phyloP scores from a whole-genome alignment of 495 filamentous ascomycete genomes.

The Penicillium coffeae region DNA sequence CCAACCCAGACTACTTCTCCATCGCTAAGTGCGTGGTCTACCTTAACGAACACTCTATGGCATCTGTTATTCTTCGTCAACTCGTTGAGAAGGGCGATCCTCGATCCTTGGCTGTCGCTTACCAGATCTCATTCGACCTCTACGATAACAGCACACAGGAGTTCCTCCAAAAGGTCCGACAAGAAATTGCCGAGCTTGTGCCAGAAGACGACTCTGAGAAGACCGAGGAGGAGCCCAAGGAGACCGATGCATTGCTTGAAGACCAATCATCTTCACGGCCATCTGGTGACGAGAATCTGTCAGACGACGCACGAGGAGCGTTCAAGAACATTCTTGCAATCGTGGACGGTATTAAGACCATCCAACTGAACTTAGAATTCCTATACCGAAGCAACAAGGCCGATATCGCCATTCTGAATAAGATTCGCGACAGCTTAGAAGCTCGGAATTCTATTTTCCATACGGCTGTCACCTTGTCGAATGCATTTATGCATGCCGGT shows the following conservation, averaged over 20 bases:
- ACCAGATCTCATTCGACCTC: slow-evolving; percentile 96
- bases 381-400: slow-evolving; percentile 91
- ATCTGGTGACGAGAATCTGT: slow-evolving; percentile 40
- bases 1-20: slow-evolving; percentile 91
- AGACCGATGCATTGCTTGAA: slow-evolving; percentile 50
- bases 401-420: slow-evolving; percentile 85
- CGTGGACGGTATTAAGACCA: slow-evolving; percentile 83
- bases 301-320: slow-evolving; percentile 50
- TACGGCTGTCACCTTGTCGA: slow-evolving; percentile 91
- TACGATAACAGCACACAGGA: slow-evolving; percentile 98
- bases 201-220: slow-evolving; percentile 38
- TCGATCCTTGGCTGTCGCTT: slow-evolving; percentile 76
- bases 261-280: slow-evolving; percentile 40
- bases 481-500: slow-evolving; percentile 99
- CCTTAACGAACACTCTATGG: slow-evolving; percentile 86
- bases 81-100: slow-evolving; percentile 76
- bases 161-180: slow-evolving; percentile 85
- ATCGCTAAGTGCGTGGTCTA: slow-evolving; percentile 99
- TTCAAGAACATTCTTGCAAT: slow-evolving; percentile 82
- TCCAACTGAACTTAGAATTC: slow-evolving; percentile 93
- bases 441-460: slow-evolving; percentile 98
- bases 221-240: slow-evolving; percentile 49
- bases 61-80: slow-evolving; percentile 78
- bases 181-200: slow-evolving; percentile 65
- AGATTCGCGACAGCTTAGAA: slow-evolving; percentile 91